These are phyloP conservation scores for Discostella stelligeroides DNA, from an alignment of 108 stramenopile genomes.

Conservation along the genomic window DNA sequence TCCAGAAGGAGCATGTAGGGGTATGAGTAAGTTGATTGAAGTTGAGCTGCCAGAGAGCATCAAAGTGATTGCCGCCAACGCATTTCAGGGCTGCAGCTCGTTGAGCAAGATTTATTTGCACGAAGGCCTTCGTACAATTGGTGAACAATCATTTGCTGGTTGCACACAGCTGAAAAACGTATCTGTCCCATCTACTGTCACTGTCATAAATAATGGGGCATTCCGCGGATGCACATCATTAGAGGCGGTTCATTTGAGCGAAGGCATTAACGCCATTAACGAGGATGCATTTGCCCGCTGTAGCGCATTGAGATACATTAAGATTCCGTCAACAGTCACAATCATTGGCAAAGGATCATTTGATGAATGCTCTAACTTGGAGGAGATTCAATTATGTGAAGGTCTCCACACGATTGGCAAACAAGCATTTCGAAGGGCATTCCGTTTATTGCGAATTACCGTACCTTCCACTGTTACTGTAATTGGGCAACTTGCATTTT, in stretches of 20 bases:
- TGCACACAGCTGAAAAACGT: not conserved
- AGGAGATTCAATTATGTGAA: not conserved
- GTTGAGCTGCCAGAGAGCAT: not conserved
- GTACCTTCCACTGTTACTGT: not conserved
- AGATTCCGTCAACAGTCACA: too few relatives aligned
- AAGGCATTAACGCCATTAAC: not conserved
- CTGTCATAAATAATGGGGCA: not conserved
- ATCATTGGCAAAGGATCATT: not conserved
- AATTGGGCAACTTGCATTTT: not conserved
- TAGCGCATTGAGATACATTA: not conserved
- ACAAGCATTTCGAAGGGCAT: too few relatives aligned
- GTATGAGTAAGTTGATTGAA: not conserved
- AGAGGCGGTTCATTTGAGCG: not conserved
- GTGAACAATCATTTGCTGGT: not conserved
- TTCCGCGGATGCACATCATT: not conserved
- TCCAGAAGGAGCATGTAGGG: too few relatives aligned
- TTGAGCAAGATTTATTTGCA: not conserved
- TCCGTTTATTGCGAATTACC: not conserved
- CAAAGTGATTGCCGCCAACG: not conserved
- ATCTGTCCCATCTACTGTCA: not conserved
- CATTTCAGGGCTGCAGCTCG: not conserved
- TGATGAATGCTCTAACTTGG: too few relatives aligned
- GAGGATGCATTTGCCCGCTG: not conserved
- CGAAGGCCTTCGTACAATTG: constrained; percentile 3
- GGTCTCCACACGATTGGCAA: not conserved